Evolutionary conservation across 768 basidiomycete genomes (phyloP), one percentile per base, ranked within the genome.

Genomic region (Pilatotrama ljubarskyi): DNA sequence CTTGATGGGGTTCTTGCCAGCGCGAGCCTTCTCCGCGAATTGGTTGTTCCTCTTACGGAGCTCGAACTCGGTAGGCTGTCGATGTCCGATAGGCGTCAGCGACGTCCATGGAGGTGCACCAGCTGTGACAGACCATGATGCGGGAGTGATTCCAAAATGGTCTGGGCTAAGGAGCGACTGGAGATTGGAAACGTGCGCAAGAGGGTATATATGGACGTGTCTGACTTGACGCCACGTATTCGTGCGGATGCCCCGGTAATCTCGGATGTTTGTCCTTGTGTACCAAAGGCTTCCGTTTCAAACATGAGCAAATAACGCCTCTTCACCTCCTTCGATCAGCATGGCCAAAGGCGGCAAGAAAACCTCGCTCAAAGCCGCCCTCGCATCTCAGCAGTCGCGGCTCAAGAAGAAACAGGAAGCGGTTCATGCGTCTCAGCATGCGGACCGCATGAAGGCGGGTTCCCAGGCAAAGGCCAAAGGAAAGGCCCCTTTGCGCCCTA

Each of bases 61-160:
- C 68, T 93, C 91, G 71, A 90, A 91, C 78, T 89, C 84, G 55
- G 87, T 90, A 53, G 90, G 90, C 89, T 91, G 67, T 47, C 32
- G 37, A 42, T n/a, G 13, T 37, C 38, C 20, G 22, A 10, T 47
- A 42, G 49, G 42, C 41, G 38, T 55, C 48, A 62, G 51, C 41
- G 29, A 50, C 20, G 8, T 36, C 22, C 15, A 11, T 2, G 4
- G 15, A 3, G 2, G 43, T 6, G 32, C 29, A 17, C 11, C 11
- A 18, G 25, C 35, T 18, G 8, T 20, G 41, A 64, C 71, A n/a
- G 42, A 75, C 76, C 77, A 78, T 78, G 58, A 38, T 55, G 44
- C 10, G 9, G 6, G 44, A 6, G 6, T 32, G 40, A 32, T 48
- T 41, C 20, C 18, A 36, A 52, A 2, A 38, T 47, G 41, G 20